Conservation (phyloP, 495 filamentous ascomycete species). For the Glarea lozoyensis region DNA sequence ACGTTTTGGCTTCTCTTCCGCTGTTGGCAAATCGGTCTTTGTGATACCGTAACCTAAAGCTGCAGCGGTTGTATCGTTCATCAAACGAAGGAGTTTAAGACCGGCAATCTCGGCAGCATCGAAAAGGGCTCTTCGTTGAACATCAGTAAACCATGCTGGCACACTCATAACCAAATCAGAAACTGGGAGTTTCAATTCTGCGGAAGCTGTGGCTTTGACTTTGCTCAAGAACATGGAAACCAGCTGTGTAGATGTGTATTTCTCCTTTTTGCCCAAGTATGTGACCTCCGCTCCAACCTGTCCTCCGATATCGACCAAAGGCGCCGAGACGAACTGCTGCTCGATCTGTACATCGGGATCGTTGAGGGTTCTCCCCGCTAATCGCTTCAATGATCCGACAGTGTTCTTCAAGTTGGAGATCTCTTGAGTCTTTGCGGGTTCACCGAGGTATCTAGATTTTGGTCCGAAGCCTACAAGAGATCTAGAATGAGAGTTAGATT, state of each 20-base stretch:
- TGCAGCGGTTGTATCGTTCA: constrained; percentile 97
- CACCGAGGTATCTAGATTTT: constrained; percentile 86
- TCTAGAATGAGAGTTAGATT: constrained; percentile 38
- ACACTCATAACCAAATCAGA: constrained; percentile 90
- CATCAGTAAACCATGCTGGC: constrained; percentile 94
- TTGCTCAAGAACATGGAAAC: constrained; percentile 93
- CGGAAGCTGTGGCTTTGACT: constrained; percentile 77
- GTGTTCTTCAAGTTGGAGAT: constrained; percentile 99
- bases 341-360: constrained; percentile 92
- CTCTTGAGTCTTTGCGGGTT: constrained; percentile 96
- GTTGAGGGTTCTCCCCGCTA: constrained; percentile 69
- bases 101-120: constrained; percentile 94
- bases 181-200: constrained; percentile 88
- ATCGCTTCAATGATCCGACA: constrained; percentile 81
- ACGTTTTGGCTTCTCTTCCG: constrained; percentile 87
- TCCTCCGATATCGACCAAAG: constrained; percentile 81
- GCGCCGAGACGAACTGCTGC: constrained; percentile 81
- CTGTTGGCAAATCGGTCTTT: constrained; percentile 79
- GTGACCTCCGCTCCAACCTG: constrained; percentile 90
- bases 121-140: constrained; percentile 78
- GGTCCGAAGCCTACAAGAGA: constrained; percentile 92
- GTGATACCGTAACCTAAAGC: constrained; percentile 97
- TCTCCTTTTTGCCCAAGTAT: constrained; percentile 91
- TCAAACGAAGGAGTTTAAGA: constrained; percentile 82
- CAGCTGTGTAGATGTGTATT: constrained; percentile 85